These are phyloP conservation scores for Salvia sclarea DNA, from an alignment of 305 asterid species.

Conservation along the genomic window DNA sequence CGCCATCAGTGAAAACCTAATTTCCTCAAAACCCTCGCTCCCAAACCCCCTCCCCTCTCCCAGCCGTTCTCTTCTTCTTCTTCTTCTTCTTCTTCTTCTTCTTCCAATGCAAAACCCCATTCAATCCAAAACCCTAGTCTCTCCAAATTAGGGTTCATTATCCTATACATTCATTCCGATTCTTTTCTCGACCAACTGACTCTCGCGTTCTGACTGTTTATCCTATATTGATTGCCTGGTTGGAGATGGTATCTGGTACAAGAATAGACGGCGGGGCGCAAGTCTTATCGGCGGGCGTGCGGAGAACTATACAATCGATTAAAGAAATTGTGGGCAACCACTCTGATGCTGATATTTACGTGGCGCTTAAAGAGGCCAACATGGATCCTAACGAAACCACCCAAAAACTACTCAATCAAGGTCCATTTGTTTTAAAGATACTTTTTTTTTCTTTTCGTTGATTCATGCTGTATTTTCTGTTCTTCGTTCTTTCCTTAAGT, in stretches of 20 bases:
- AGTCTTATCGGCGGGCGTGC: conserved; percentile 68
- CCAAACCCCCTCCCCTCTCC: conserved; percentile 29
- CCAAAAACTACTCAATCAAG: conserved; percentile 86
- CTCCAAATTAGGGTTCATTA: conserved; percentile 24
- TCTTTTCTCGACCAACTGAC: not conserved
- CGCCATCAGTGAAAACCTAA: conserved; percentile 44
- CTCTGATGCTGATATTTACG: conserved; percentile 85
- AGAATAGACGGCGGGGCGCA: conserved; percentile 68
- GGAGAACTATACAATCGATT: conserved; percentile 73
- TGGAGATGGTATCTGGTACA: conserved; percentile 67
- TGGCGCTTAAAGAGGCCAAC: conserved; percentile 73
- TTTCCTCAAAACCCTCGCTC: conserved; percentile 46
- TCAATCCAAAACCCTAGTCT: conserved; percentile 35
- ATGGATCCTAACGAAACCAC: conserved; percentile 98
- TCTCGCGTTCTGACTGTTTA: conserved; percentile 22
- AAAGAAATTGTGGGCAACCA: conserved; percentile 85
- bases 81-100: conserved; percentile 27
- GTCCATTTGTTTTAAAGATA: conserved; percentile 35
- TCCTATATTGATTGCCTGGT: conserved; percentile 26
- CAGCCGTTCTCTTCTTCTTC: conserved; percentile 46
- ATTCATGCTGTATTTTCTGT: not conserved
- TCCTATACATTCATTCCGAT: conserved; percentile 6
- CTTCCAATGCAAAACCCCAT: conserved; percentile 36
- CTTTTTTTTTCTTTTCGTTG: not conserved
- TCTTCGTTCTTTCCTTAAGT: not conserved